Base-by-base conservation (phyloP, 2,329 filamentous ascomycete species). In the Magnaporthales sp. region DNA sequence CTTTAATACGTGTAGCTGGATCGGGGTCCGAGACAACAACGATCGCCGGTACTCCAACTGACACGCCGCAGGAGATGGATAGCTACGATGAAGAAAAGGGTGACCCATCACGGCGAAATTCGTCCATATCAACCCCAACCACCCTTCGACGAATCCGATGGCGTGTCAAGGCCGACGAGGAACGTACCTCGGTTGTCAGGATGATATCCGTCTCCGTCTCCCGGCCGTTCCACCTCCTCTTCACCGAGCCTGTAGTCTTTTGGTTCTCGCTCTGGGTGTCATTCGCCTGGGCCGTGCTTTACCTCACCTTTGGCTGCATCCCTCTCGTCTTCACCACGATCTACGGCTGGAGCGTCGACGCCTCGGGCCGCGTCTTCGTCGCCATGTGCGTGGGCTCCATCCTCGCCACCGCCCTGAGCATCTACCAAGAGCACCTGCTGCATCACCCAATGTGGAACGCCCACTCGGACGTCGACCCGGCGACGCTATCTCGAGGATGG, bases 181-280 rank as follows among this genome's bases (percentile, higher is more conserved):
- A 93, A 71, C 84, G 91, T 5, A 85, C 85, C 29, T 89, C 87
- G 0, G 75, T 97, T 11, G 72, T 73, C 22, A 86, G 84, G 67
- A 91, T 93, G 85, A 88, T 97, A 65, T 80, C 81, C 6, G 86
- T 91, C 13, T 95, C 91, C 0, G 77, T 94, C 7, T 88, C 86
- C 69, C 85, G 93, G 0, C 93, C 93, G 0, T 96, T 97, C 75
- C 86, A 89, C 72, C 83, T 93, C 1, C 85, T 93, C 19, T 79
- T 89, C 70, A 93, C 90, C 0, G 91, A 93, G 70, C 89, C 90
- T 0, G 88, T 92, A 10, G 90, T 93, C 15, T 92, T 93, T 77
- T 92, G 86, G 80, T 97, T 97, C 79, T 92, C 90, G 0, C 81
- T 96, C 0, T 97, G 93, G 93, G 89, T 93, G 0, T 84, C 91